phyloP scores from a whole-genome alignment of 1,284 basidiomycete genomes.

The Austroboletus novae-zelandiae region DNA sequence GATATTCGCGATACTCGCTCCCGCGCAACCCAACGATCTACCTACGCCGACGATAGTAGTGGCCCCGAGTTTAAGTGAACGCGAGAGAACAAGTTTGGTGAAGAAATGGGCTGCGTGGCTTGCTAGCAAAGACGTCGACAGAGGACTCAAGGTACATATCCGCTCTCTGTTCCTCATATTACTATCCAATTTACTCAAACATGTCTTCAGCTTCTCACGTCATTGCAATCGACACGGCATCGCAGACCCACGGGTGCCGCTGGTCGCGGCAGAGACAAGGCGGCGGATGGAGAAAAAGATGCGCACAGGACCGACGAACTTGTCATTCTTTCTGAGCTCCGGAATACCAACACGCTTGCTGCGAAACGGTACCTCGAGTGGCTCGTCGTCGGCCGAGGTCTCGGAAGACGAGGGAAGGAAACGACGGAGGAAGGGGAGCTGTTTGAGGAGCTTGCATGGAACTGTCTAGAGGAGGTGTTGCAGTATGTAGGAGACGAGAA shows the following conservation, averaged over 20 bases:
- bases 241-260: conserved; percentile 21
- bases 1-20: conserved; percentile 59
- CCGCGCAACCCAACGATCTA: conserved; percentile 12
- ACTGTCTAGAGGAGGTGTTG: conserved; percentile 57
- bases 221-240: conserved; percentile 22
- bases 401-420: conserved; percentile 41
- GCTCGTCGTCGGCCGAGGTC: conserved; percentile 70
- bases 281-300: conserved; percentile 23
- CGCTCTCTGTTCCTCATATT: not conserved
- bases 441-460: conserved; percentile 57
- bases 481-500: conserved; percentile 46
- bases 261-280: conserved; percentile 27
- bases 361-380: conserved; percentile 72
- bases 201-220: conserved; percentile 53
- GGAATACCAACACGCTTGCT: conserved; percentile 39
- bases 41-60: conserved; percentile 1
- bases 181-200: not conserved
- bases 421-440: conserved; percentile 12
- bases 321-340: conserved; percentile 53
- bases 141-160: conserved; percentile 64
- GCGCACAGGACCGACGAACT: conserved; percentile 47
- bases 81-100: conserved; percentile 59
- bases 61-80: conserved; percentile 25
- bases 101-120: conserved; percentile 84
- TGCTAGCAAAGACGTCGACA: conserved; percentile 62